These are phyloP conservation scores for Fusarium praegraminearum DNA, from an alignment of 2,329 filamentous ascomycete genomes.

Conservation along the genomic window DNA sequence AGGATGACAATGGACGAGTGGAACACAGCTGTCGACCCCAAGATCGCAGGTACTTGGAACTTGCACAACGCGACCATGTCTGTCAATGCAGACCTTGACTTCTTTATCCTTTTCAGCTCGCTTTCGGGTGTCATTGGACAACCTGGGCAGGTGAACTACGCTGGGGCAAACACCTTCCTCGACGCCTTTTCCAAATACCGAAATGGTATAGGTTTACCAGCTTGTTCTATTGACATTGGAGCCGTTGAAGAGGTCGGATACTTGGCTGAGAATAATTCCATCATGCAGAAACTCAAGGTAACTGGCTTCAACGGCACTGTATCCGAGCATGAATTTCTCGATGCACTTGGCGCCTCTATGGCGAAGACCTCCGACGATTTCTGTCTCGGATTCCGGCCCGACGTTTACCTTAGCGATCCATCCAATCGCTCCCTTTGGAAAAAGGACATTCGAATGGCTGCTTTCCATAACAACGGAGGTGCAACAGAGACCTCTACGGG, in stretches of 20 bases:
- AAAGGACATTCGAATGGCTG: conserved; percentile 14
- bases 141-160: conserved; percentile 10
- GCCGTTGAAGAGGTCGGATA: conserved; percentile 12
- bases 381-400: conserved; percentile 1
- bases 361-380: neutral
- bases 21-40: conserved; percentile 1
- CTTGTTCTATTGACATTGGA: conserved; percentile 1
- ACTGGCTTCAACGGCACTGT: conserved; percentile 1
- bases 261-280: neutral
- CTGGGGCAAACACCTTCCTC: conserved; percentile 11
- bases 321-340: conserved; percentile 5
- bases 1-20: conserved; percentile 4
- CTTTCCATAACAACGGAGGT: conserved; percentile 1
- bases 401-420: neutral
- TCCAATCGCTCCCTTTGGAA: conserved; percentile 7
- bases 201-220: neutral
- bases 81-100: neutral
- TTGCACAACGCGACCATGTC: conserved; percentile 3
- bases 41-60: conserved; percentile 1
- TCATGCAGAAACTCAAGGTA: conserved; percentile 10
- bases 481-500: neutral
- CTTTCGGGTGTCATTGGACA: conserved; percentile 3
- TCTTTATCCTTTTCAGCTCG: conserved; percentile 12
- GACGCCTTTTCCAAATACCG: conserved; percentile 8
- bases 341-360: neutral